Base-by-base conservation (phyloP, 345 rosid species). In the Linum trigynum region DNA sequence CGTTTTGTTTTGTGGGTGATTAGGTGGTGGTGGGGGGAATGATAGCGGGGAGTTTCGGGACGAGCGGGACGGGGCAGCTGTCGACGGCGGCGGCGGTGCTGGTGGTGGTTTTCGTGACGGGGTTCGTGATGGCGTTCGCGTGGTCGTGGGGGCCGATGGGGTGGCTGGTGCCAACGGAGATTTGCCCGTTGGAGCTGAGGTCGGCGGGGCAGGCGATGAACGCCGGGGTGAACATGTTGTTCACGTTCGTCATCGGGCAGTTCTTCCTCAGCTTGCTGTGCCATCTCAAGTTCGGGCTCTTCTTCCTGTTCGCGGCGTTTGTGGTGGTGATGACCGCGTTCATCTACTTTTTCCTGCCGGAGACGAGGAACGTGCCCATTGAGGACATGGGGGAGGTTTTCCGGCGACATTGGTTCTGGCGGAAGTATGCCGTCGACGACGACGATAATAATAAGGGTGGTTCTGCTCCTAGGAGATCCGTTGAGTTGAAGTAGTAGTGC, bases 121-220 rank as follows among this genome's bases (percentile, higher is more conserved):
- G 32, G 10, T 61, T 38, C 32, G 64, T 61, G 41, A 16, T 50
- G 41, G 50, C 64, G 5, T 61, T 61, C 17, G 64, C 64, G 14
- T 61, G 64, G 64, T 61, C 64, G 12, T 61, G 64, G 64, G 64
- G 64, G 1, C 64, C 64, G 32, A 2, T 61, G 35, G 64, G 64
- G 15, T 61, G 50, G 64, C 50, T 61, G 48, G 50, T 61, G 3
- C 50, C 64, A 1, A 61, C 50, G 6, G 64, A 61, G 50, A 39
- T 61, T 0, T 61, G 64, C 50, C 64, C 64, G 16, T 15, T 61
- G 50, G 64, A 61, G 41, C 39, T 61, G 6, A n/a, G 50, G 16
- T 61, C 64, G 2, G 64, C 64, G 7, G 64, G 64, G n/a, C 64
- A 61, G 41, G 64, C 64, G 16, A 61, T 61, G 5, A 61, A 38